Evolutionary conservation across 2,329 filamentous ascomycete genomes (phyloP), one percentile per base, ranked within the genome.

Genomic region (Coleophoma cylindrospora): DNA sequence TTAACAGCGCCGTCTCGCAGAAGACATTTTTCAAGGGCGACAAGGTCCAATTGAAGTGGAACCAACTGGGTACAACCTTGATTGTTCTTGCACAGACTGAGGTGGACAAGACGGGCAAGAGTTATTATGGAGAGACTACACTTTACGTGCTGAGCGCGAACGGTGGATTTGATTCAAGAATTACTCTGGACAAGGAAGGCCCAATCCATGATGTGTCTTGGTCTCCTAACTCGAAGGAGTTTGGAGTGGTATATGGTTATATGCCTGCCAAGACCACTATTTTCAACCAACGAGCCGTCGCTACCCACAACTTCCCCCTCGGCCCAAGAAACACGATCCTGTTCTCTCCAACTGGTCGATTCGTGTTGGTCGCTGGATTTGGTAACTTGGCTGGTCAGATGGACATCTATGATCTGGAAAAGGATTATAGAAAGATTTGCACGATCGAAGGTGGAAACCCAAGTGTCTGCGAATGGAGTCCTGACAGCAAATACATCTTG

Each of bases 11-110:
- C 4, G 84, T 96, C 45, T 96, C 92, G 37, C 92, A 97, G 68
- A 99, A 99, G 84, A 96, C 87, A 1, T 99, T 99, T 68, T 99
- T 91, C 83, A 99, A 99, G 76, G 91, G 91, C 56, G 94, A 99
- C 76, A 97, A 97, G 76, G 92, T 99, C 44, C 91, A 96, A 71
- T 76, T 99, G 66, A 96, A 96, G 75, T 99, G 94, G 94, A 99
- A 99, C 72, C 82, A 86, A 59, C 77, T 90, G 54, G 94, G 94
- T 48, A 96, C 91, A 36, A 92, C 86, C 67, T 72, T 97, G 66
- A 87, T 99, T 64, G 92, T 97, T 58, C 81, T 99, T 63, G 92
- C 94, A 50, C 91, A 97, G 75, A 99, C 94, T 33, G 94, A 99
- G 56, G 94, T 97, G 48, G 94, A 99, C 73, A 95, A 94, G 74